Evolutionary conservation across 306 rosid genomes (phyloP).

Genomic region (Dalbergia cochinchinensis): DNA sequence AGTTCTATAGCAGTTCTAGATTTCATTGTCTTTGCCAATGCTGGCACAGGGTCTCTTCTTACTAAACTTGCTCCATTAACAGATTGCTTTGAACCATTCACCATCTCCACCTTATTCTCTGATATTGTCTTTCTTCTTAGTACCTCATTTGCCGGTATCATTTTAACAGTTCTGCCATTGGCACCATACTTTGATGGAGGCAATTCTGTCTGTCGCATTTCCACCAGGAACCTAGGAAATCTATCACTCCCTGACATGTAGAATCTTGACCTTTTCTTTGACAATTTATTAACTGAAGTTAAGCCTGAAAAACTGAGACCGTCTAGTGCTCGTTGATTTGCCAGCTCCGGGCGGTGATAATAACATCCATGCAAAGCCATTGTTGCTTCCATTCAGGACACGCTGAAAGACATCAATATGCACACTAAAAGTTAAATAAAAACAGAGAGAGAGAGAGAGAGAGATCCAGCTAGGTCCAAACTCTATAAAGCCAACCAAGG

Average conservation of each 20-base stretch:
- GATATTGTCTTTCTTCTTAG: slow-evolving; percentile 56
- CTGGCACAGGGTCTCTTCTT: slow-evolving; percentile 50
- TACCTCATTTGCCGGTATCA: slow-evolving; percentile 80
- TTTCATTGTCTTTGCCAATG: slow-evolving; percentile 55
- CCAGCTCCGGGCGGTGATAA: slow-evolving; percentile 54
- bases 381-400: slow-evolving; percentile 61
- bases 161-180: slow-evolving; percentile 81
- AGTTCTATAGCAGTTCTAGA: slow-evolving; percentile 55
- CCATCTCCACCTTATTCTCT: slow-evolving; percentile 55
- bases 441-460: no score
- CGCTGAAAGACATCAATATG: slow-evolving; percentile 1
- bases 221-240: slow-evolving; percentile 52
- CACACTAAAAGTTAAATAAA: no score
- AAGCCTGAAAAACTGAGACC: slow-evolving; percentile 71
- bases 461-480: no score
- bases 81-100: slow-evolving; percentile 65
- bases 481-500: no score
- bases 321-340: no score
- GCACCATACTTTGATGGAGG: slow-evolving; percentile 59
- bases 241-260: slow-evolving; percentile 37
- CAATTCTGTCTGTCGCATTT: slow-evolving; percentile 64
- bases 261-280: slow-evolving; percentile 42
- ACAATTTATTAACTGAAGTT: slow-evolving; percentile 56
- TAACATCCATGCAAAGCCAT: slow-evolving; percentile 74
- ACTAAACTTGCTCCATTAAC: slow-evolving; percentile 70